Evolutionary conservation across 495 filamentous ascomycete genomes (phyloP), one percentile per base, ranked within the genome.

Genomic region (Podospora pseudocomata): DNA sequence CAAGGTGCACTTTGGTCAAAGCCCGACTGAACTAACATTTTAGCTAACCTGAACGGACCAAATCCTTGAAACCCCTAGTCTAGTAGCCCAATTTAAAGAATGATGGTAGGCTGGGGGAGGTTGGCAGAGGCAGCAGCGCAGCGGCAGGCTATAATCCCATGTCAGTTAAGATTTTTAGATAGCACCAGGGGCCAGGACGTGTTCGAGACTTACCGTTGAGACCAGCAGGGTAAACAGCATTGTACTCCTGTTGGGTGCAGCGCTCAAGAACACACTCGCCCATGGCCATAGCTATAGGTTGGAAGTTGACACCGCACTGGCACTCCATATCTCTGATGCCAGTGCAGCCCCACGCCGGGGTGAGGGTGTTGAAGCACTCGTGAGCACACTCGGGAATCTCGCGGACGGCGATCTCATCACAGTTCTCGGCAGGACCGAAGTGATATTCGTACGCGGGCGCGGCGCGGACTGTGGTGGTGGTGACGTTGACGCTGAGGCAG

Each of bases 291-390:
- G 54, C 54, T 19, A 56, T 56, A 18, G 54, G 54, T 13, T 56
- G 54, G 54, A 56, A 56, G 19, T 56, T 56, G 16, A 56, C 54
- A 56, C 54, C 54, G 54, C 54, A 56, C 54, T 56, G 54, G 54
- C 54, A 56, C 11, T 56, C 54, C 54, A 56, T 56, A 20, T 56
- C 54, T 56, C 54, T 56, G 16, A 56, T 18, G 16, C 54, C 54
- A 2, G 54, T 56, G 54, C 54, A 56, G 16, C 54, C 54, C 54
- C 54, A 56, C 5, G 15, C 16, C 15, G 54, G 11, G 19, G 54
- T 56, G 4, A 56, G 19, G 15, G 5, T 56, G 15, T 56, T 18
- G 19, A 56, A 56, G 19, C 54, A 56, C 5, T 56, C 54, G 54
- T 56, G 54, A 4, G 54, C 54, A 13, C 54, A 56, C 54, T 56